Evolutionary conservation across 441 rosid genomes (phyloP), one percentile per base, ranked within the genome.

Genomic region (Erodium chrysanthum): DNA sequence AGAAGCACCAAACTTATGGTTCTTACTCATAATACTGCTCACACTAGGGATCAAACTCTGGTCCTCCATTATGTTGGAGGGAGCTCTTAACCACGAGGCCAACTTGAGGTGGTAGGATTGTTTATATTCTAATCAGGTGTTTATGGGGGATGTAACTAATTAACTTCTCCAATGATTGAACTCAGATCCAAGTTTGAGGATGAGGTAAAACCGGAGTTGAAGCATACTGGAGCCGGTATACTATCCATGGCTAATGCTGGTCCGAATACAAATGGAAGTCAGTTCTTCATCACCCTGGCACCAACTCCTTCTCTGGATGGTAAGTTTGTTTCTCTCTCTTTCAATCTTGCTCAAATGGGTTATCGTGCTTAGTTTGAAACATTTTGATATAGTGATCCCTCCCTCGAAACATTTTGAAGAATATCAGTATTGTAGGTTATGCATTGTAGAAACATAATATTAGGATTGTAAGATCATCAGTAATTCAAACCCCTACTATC

Each of bases 191-290:
- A 85, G 76, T 91, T 90, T 79, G 97, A 91, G 74, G 96, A 94
- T 77, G 97, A 94, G 86, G 83, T 90, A 66, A 87, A 67, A 73
- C 68, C 85, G 5, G 97, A 94, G 70, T 78, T 94, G 73, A 94
- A 89, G 83, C 97, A 94, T 77, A 89, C 96, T 1, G 99, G 97
- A 73, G 97, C 96, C 68, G 99, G 96, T 22, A 89, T 89, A 25
- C 63, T 91, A 50, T 94, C 99, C 50, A 91, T 94, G 97, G 99
- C 97, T 50, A 89, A 94, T 75, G 99, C 99, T 75, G 97, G 97
- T 74, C 96, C 96, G 0, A 80, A 94, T 74, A 88, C 96, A 21
- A 94, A 91, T 35, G 97, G 97, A 48, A 94, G 96, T 77, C 96
- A 94, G 74, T 91, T 94, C 83, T 91, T 94, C 79, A 82, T 94